Base-by-base conservation (phyloP, 345 rosid genomes). In the Populus euphratica region DNA sequence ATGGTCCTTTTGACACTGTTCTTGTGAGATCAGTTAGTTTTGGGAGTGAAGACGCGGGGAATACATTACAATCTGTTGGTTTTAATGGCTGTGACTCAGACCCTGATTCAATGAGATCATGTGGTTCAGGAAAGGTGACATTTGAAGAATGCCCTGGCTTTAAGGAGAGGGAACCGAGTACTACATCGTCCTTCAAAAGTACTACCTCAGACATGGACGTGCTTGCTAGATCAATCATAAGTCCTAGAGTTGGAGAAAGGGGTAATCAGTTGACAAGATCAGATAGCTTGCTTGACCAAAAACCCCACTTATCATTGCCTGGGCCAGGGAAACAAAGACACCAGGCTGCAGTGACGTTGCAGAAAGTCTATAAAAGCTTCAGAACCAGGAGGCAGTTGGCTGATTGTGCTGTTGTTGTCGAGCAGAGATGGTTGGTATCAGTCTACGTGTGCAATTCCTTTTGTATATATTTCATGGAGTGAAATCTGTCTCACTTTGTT, bases 311-410 rank as follows among this genome's bases (percentile, higher is more conserved):
- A 16, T 20, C 71, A 3, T 39, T 43, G 49, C 70, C 84, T 1
- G 61, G 66, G 39, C 61, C 36, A 1, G 88, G 77, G 16, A 79
- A 72, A 35, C 79, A 23, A 35, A 80, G 79, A 80, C 62, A 85
- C 80, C 85, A 88, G 70, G 99, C 98, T 47, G 98, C 97, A 20
- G 64, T 89, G 21, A 90, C 79, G 90, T 82, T 95, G 86, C 98
- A 95, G 87, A 95, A 92, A 77, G 98, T 95, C 41, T 95, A 95
- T 75, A 92, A 89, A 80, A 95, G 98, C 79, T 95, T 95, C 78
- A 86, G 99, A 73, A 95, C 96, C 38, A 87, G 98, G 75, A 88
- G 99, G 80, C 89, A 85, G 87, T 86, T 95, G 49, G 98, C 99
- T 61, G 98, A 95, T 84, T 93, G 98, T 72, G 99, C 97, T 16